Percentiles rank a stretch among this genome's conserved stretches.
phyloP scores from a whole-genome alignment of 495 filamentous ascomycete genomes.

The Lasiosphaeris hirsuta region DNA sequence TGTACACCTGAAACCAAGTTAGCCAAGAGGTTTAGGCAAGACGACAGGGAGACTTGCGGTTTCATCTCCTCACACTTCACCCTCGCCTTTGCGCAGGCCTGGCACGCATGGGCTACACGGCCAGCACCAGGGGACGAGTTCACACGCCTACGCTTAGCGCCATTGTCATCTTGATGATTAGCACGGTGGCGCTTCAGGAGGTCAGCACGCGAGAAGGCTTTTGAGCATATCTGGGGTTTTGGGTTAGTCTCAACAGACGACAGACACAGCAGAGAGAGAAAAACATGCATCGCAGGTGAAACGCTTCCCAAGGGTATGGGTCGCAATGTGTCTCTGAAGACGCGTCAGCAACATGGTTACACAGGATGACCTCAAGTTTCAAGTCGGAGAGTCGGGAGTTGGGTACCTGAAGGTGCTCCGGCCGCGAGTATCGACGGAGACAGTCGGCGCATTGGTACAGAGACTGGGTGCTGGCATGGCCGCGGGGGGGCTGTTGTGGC shows the following conservation, averaged over 20 bases:
- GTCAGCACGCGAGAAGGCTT: constrained; percentile 54
- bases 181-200: constrained; percentile 53
- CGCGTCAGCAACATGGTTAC: constrained; percentile 2
- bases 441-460: constrained; percentile 56
- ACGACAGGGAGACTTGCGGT: constrained; percentile 19
- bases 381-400: not conserved
- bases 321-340: constrained; percentile 49
- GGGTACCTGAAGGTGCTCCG: constrained; percentile 49
- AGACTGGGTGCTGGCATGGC: constrained; percentile 27
- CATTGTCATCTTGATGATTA: constrained; percentile 47
- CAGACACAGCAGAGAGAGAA: not conserved
- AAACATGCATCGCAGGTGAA: constrained; percentile 38
- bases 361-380: not conserved
- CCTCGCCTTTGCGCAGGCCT: constrained; percentile 49
- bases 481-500: constrained; percentile 5
- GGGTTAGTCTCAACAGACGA: not conserved
- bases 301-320: constrained; percentile 56
- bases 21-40: constrained; percentile 12
- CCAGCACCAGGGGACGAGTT: constrained; percentile 43
- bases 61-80: constrained; percentile 53
- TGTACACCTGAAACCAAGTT: constrained; percentile 31
- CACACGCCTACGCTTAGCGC: constrained; percentile 44
- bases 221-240: constrained; percentile 45
- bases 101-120: constrained; percentile 55
- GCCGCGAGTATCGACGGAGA: constrained; percentile 50